Evolutionary conservation across 2,329 filamentous ascomycete genomes (phyloP).

Genomic region (Aspergillus pseudotamarii): DNA sequence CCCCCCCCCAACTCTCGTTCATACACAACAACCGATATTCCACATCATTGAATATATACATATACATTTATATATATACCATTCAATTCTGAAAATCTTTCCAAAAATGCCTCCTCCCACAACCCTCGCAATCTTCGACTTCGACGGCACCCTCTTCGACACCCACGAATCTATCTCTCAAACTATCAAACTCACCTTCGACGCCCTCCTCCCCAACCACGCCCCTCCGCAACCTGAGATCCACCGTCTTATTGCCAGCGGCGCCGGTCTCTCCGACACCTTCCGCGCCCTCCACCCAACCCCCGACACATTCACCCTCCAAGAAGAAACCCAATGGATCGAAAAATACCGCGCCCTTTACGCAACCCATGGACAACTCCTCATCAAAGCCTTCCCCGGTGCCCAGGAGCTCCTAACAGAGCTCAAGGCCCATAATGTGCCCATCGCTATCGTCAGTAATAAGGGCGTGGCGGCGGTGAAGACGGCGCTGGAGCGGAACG

Average conservation of each 20-base stretch:
- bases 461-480: conserved; percentile 25
- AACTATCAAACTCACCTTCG: conserved; percentile 13
- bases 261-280: conserved; percentile 12
- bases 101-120: background rate
- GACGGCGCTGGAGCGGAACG: conserved; percentile 9
- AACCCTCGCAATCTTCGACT: conserved; percentile 21
- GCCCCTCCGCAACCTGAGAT: conserved; percentile 5
- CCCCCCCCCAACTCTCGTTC: too few species aligned
- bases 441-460: conserved; percentile 29
- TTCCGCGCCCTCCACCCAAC: conserved; percentile 14
- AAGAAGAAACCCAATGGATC: conserved; percentile 18
- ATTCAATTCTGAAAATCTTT: too few species aligned
- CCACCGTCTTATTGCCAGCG: conserved; percentile 14
- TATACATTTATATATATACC: too few species aligned
- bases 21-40: too few species aligned
- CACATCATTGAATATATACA: too few species aligned
- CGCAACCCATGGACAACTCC: conserved; percentile 21
- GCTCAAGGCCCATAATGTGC: conserved; percentile 14
- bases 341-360: conserved; percentile 26
- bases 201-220: conserved; percentile 11
- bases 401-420: conserved; percentile 18
- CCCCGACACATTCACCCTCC: conserved; percentile 15
- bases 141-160: conserved; percentile 23
- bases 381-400: conserved; percentile 22
- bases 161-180: conserved; percentile 18